Base-by-base conservation (phyloP, 1,284 basidiomycete genomes). In the Trametes pubescens region DNA sequence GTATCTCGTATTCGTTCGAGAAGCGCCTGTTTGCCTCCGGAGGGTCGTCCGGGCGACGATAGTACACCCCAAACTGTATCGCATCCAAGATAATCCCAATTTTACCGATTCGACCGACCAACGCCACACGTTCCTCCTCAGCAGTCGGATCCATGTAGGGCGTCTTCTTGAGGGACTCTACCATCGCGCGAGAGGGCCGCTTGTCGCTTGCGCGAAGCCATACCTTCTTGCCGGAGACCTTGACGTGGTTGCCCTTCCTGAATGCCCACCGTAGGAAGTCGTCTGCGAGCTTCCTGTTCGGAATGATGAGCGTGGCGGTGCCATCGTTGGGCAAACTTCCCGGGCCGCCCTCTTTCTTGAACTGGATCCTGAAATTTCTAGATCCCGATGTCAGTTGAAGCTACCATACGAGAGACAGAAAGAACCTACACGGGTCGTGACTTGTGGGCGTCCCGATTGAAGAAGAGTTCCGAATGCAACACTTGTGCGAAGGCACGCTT, bases 1-100 rank as follows among this genome's bases (percentile, higher is more conserved):
- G 62, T 63, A 82, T 81, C 65, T 84, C 75, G 52, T 77, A 91
- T 76, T 92, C 91, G 8, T 84, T 78, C 0, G 89, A 91, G 71
- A 89, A 92, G 9, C 79, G 77, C 10, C 88, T 81, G 21, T 82
- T 77, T 16, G 71, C 70, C 32, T 73, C 76, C 11, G 72, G 76
- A 6, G 70, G 72, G 38, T 77, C 75, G 29, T 71, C 74, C 2
- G 56, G 51, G 7, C 51, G 59, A 34, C 81, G 79, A 65, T 81
- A 85, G 69, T 83, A 82, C 26, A 82, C 66, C 24, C 90, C 90
- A 69, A 91, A 85, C 69, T 92, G 89, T 47, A 91, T 76, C 16
- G 78, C 78, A 57, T 84, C 80, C 8, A 92, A 77, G 16, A 85
- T 81, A 46, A 90, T 76, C 14, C 76, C 74, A 13, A 80, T 77